A percentile compares a stretch with the other conserved stretches of the same genome.
phyloP scores from a whole-genome alignment of 2,329 filamentous ascomycete species.

The Magnaporthiopsis incrustans region DNA sequence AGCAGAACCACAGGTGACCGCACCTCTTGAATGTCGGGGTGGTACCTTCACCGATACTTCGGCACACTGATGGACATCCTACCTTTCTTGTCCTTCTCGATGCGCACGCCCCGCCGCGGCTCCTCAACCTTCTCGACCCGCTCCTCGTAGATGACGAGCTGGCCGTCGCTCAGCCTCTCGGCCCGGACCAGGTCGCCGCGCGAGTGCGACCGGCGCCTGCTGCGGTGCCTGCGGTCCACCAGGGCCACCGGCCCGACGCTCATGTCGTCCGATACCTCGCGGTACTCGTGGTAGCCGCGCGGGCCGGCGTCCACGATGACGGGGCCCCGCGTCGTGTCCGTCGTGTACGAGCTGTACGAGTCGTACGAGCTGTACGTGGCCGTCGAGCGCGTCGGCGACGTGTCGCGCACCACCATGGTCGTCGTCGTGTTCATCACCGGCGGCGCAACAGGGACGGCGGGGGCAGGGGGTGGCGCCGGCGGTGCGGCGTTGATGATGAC shows the following conservation, averaged over 20 bases:
- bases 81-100: conserved; percentile 93
- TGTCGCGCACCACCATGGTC: conserved; percentile 30
- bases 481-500: conserved; percentile 20
- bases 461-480: conserved; percentile 21
- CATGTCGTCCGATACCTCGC: conserved; percentile 26
- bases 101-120: conserved; percentile 50
- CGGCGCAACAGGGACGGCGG: conserved; percentile 16
- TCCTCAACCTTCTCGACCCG: conserved; percentile 47
- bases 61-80: conserved; percentile 82
- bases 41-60: conserved; percentile 47
- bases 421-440: conserved; percentile 37
- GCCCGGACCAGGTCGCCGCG: conserved; percentile 48
- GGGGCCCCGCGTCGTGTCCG: conserved; percentile 23
- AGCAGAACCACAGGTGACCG: neutral
- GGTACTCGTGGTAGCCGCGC: conserved; percentile 4
- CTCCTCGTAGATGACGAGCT: conserved; percentile 57
- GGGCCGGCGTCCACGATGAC: conserved; percentile 32
- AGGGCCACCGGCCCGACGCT: conserved; percentile 34
- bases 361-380: conserved; percentile 18
- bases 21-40: neutral
- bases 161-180: conserved; percentile 50
- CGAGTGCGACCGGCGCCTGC: conserved; percentile 14
- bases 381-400: conserved; percentile 37
- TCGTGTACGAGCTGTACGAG: conserved; percentile 20
- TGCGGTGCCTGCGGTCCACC: conserved; percentile 18